Conservation (phyloP, 2,329 filamentous ascomycete genomes). For the Coleophoma cylindrospora region DNA sequence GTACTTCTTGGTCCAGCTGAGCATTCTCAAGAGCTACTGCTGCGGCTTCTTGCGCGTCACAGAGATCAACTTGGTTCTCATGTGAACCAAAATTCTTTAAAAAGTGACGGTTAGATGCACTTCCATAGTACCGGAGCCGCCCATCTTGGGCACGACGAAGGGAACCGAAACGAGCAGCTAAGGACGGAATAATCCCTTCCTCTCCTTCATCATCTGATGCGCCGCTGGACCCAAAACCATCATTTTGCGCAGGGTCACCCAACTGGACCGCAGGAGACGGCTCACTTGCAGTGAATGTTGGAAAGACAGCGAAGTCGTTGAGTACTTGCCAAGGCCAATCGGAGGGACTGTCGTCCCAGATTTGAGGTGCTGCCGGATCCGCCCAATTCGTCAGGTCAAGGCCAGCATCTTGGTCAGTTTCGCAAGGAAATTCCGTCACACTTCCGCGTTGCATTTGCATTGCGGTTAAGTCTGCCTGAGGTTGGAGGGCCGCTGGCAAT, state of each 20-base stretch:
- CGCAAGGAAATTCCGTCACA: not conserved
- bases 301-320: not conserved
- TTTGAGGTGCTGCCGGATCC: not conserved
- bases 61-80: not conserved
- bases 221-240: not conserved
- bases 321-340: not conserved
- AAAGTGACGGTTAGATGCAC: conserved; percentile 37
- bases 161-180: conserved; percentile 37
- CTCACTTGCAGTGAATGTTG: not conserved
- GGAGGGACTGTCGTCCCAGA: not conserved
- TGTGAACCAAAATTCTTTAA: conserved; percentile 29
- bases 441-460: not conserved
- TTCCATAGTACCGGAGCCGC: conserved; percentile 37
- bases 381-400: not conserved
- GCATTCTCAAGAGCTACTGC: not conserved
- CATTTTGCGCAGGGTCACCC: conserved; percentile 3
- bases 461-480: not conserved
- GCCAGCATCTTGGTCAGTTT: not conserved
- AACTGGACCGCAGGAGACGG: not conserved
- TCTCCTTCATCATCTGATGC: conserved; percentile 12
- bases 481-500: not conserved
- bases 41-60: not conserved
- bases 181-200: conserved; percentile 34
- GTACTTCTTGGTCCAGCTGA: conserved; percentile 29
- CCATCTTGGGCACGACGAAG: conserved; percentile 37